phyloP scores from a whole-genome alignment of 1,284 basidiomycete genomes.

The Rhodotorula sp. region DNA sequence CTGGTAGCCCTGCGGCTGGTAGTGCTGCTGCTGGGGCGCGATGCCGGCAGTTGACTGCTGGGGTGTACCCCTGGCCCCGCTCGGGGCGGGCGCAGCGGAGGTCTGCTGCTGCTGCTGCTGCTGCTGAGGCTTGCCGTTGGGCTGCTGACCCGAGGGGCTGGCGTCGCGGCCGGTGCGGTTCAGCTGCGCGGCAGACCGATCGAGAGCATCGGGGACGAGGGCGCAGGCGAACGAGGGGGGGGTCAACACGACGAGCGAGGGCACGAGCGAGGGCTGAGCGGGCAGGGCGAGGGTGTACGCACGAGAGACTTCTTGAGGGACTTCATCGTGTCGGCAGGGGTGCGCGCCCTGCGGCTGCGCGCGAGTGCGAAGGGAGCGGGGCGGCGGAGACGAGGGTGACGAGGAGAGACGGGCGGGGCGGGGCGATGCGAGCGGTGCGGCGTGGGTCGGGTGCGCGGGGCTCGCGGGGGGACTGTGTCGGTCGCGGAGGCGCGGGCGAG shows the following conservation, averaged over 20 bases:
- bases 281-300: neutral
- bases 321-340: constrained; percentile 16
- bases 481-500: too few species aligned
- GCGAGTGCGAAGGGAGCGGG: neutral
- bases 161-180: constrained; percentile 26
- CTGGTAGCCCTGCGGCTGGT: neutral
- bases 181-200: constrained; percentile 13
- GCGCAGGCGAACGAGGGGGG: neutral
- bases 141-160: constrained; percentile 14
- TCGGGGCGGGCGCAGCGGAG: neutral
- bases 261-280: neutral
- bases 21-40: constrained; percentile 3
- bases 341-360: neutral
- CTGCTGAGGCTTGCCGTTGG: constrained; percentile 20
- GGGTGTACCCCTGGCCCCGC: neutral
- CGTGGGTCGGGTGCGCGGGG: neutral
- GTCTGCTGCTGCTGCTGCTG: neutral
- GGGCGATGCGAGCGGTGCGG: neutral
- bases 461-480: too few species aligned
- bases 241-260: constrained; percentile 6
- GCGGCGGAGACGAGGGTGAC: neutral
- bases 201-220: constrained; percentile 23
- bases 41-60: neutral
- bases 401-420: neutral
- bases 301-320: constrained; percentile 36